These are phyloP conservation scores for Ciborinia camelliae DNA, from an alignment of 2,329 filamentous ascomycete species.

Conservation along the genomic window DNA sequence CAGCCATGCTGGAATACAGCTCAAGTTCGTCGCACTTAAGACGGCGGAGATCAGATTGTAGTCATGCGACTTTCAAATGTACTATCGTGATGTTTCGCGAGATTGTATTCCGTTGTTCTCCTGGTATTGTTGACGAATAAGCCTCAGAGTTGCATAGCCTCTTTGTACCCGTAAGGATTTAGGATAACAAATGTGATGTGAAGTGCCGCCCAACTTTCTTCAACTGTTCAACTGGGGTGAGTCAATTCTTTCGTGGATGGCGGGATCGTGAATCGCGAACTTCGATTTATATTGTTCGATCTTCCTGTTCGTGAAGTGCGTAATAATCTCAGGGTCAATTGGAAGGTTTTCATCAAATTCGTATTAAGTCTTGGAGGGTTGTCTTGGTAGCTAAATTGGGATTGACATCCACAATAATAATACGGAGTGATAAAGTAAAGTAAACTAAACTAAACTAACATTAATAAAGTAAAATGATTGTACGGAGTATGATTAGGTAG, in stretches of 20 bases:
- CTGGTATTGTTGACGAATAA: neutral
- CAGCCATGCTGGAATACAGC: conserved; percentile 54
- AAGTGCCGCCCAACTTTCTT: conserved; percentile 1
- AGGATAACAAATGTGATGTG: conserved; percentile 1
- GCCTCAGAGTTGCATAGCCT: conserved; percentile 24
- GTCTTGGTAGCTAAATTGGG: conserved; percentile 18
- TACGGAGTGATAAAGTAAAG: neutral
- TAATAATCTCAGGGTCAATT: neutral
- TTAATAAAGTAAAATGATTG: too few relatives aligned
- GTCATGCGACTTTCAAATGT: conserved; percentile 24
- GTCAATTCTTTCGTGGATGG: conserved; percentile 1
- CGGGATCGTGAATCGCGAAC: neutral
- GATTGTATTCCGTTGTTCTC: neutral
- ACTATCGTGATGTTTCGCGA: neutral
- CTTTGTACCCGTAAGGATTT: conserved; percentile 20
- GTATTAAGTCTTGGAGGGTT: conserved; percentile 15
- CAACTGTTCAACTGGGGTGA: too few relatives aligned
- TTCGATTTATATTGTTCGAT: neutral
- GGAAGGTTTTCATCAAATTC: neutral
- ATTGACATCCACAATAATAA: conserved; percentile 18
- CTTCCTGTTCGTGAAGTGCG: neutral
- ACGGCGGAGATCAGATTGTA: conserved; percentile 24
- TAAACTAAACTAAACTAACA: neutral
- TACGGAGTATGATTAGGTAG: too few relatives aligned
- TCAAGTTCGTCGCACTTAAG: conserved; percentile 31